Conservation (phyloP, 345 rosid genomes). For the Microcos paniculata region DNA sequence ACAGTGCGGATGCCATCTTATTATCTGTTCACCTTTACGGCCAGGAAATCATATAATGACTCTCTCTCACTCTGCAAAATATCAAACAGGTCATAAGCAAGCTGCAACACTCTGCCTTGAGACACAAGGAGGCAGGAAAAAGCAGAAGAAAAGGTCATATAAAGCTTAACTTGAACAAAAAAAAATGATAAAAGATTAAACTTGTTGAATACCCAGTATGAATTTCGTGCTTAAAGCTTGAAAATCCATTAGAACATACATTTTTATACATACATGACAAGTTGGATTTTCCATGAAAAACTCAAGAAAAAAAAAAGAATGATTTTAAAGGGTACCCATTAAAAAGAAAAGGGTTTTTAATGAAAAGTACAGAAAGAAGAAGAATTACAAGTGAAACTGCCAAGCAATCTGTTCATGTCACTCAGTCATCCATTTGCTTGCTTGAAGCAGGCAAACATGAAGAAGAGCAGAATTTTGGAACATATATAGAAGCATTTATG, state of each 20-base stretch:
- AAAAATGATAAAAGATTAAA: background rate
- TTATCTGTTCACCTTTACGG: conserved; percentile 1
- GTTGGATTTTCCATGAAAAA: background rate
- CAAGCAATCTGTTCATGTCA: background rate
- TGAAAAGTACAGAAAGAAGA: background rate
- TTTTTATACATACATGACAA: background rate
- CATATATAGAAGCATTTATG: background rate
- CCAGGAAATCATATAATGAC: conserved; percentile 7
- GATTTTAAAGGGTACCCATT: background rate
- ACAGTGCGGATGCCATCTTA: conserved; percentile 60
- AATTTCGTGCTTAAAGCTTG: conserved; percentile 9
- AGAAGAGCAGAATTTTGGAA: background rate
- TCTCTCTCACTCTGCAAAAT: conserved; percentile 25
- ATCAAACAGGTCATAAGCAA: conserved; percentile 33
- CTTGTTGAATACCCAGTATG: background rate
- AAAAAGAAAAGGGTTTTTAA: background rate
- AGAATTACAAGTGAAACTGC: background rate
- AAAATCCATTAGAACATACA: background rate
- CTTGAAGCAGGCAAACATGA: background rate
- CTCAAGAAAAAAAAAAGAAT: background rate
- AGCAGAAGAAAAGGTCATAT: background rate
- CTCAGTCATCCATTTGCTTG: background rate
- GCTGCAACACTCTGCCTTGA: conserved; percentile 3
- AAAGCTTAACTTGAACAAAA: conserved; percentile 1
- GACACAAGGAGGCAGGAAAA: background rate